Conservation (phyloP, 2,329 filamentous ascomycete genomes). For the Cercospora zeae-maydis region DNA sequence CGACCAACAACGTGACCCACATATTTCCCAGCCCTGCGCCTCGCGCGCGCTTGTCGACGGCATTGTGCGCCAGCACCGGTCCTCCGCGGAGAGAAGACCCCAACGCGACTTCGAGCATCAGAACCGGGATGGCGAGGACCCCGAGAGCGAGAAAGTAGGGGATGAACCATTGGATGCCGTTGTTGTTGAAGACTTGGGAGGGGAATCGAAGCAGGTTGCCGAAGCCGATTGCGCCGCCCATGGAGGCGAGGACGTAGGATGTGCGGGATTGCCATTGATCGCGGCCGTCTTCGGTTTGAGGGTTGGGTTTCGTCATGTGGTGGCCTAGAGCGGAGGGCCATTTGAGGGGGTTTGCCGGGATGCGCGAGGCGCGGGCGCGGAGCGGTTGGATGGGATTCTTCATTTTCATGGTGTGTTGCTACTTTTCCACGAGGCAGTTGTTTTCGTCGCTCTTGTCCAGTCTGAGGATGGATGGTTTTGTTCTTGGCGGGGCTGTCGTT, state of each 20-base stretch:
- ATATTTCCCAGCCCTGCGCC: conserved; percentile 53
- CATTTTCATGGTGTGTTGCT: not conserved
- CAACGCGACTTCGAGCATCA: conserved; percentile 54
- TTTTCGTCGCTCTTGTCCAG: not conserved
- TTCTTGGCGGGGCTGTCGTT: not conserved
- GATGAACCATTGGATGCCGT: conserved; percentile 59
- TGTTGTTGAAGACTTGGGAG: conserved; percentile 58
- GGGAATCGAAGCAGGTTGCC: conserved; percentile 58
- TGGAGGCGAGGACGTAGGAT: conserved; percentile 56
- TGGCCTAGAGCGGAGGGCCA: conserved; percentile 3
- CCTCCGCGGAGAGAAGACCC: conserved; percentile 51
- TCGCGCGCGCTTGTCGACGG: conserved; percentile 51
- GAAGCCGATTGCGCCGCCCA: conserved; percentile 58
- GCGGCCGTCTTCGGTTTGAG: conserved; percentile 37
- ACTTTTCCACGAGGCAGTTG: not conserved
- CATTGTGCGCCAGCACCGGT: conserved; percentile 37
- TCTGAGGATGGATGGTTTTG: not conserved
- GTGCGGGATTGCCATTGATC: conserved; percentile 56
- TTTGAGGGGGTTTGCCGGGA: conserved; percentile 1
- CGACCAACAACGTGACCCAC: conserved; percentile 53
- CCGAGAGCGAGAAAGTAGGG: conserved; percentile 56
- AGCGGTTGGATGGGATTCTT: not conserved
- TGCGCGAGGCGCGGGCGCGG: not conserved
- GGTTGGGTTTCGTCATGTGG: conserved; percentile 8
- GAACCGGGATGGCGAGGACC: conserved; percentile 54